Percentiles rank a stretch among this genome's conserved stretches.
phyloP scores from a whole-genome alignment of 106 monocot species.

The Phalaenopsis aphrodite region DNA sequence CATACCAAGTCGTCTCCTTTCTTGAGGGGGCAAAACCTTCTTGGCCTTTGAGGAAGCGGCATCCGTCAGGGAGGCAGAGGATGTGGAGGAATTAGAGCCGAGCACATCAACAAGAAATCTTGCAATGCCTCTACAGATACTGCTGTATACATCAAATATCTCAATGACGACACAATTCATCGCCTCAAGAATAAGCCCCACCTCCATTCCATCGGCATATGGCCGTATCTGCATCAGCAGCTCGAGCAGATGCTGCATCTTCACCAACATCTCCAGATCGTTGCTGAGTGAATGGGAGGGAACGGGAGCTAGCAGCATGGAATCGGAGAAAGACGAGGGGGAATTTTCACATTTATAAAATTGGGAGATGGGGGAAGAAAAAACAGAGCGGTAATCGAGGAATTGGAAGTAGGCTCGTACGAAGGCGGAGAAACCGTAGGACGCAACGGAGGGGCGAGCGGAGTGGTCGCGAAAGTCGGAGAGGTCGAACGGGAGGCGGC shows the following conservation, averaged over 20 bases:
- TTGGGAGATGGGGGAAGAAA: slow-evolving; percentile 7
- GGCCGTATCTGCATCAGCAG: slow-evolving; percentile 70
- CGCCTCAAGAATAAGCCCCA: slow-evolving; percentile 58
- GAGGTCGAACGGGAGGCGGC: slow-evolving; percentile 74
- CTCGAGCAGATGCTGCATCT: slow-evolving; percentile 44
- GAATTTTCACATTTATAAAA: neutral
- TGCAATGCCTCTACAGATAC: slow-evolving; percentile 55
- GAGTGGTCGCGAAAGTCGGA: slow-evolving; percentile 60
- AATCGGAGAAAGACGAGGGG: neutral
- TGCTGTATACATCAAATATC: slow-evolving; percentile 70
- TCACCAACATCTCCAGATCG: slow-evolving; percentile 18
- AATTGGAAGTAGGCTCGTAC: slow-evolving; percentile 72
- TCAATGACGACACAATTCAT: slow-evolving; percentile 74
- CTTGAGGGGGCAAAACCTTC: neutral
- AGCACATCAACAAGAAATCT: slow-evolving; percentile 31
- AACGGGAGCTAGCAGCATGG: neutral
- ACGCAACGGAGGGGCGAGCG: slow-evolving; percentile 10
- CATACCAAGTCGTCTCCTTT: slow-evolving; percentile 8
- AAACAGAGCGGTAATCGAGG: slow-evolving; percentile 51
- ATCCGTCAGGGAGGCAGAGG: neutral
- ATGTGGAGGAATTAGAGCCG: neutral
- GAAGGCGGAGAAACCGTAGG: slow-evolving; percentile 55
- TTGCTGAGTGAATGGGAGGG: neutral
- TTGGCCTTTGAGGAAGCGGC: neutral
- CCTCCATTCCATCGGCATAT: slow-evolving; percentile 48